Base-by-base conservation (phyloP, 2,329 filamentous ascomycete species). In the Neofusicoccum parvum region DNA sequence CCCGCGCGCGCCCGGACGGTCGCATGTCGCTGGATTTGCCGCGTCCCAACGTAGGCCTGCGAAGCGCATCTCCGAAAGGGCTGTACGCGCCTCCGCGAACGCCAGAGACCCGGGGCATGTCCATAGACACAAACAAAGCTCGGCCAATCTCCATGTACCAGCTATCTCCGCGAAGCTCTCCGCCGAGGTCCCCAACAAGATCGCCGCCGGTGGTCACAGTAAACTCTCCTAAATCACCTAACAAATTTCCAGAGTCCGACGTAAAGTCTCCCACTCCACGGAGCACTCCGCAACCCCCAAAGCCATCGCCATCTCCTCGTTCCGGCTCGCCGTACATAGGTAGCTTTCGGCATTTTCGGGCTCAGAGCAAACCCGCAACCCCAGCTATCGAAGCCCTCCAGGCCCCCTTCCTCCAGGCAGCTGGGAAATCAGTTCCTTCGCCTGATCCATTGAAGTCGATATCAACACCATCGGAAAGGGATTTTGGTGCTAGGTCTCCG, bases 201-300 rank as follows among this genome's bases (percentile, higher is more conserved):
- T 83, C 86, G 0, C 85, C 88, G 36, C 90, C 91, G 17, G 83
- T 88, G 37, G 86, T 94, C 66, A 86, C 84, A 5, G 81, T 93
- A 53, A 85, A 92, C 64, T 89, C 90, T 49, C 91, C 91, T 5
- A 85, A 85, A 60, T 92, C 90, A 11, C 89, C 90, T 0, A 85
- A 87, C 1, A 89, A 87, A 68, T 66, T 70, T 1, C 69, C 68
- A 46, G 54, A 79, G 27, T 43, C 70, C 17, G 72, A 70, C 11
- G 68, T 76, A 14, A 71, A 73, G 53, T 72, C 75, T n/a, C 76
- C 76, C n/a, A 72, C 71, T 1, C 75, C 76, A 36, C 73, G 73
- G 12, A 71, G 71, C 45, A 27, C 23, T 43, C 63, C 51, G 15
- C 54, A 70, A 68, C 7, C 65, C 59, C 5, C 74, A 2, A 73